phyloP scores from a whole-genome alignment of 371 early-diverging fungal genomes.

The Saksenaea vasiformis region DNA sequence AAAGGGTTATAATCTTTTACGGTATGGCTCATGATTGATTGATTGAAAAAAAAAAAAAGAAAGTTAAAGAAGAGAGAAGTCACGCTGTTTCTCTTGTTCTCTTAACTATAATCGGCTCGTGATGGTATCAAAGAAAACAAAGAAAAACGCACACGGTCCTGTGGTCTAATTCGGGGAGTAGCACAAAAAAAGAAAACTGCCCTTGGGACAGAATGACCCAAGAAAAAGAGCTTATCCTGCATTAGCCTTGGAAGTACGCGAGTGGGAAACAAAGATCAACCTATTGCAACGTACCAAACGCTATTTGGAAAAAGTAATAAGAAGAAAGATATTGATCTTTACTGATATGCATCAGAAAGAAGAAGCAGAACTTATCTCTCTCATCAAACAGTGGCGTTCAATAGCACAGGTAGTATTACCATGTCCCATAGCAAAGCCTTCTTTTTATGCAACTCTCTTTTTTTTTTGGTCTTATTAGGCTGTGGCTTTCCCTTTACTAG shows the following conservation, averaged over 20 bases:
- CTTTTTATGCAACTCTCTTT: neutral
- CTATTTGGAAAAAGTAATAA: conserved; percentile 9
- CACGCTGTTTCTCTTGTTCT: neutral
- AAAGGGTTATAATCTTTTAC: neutral
- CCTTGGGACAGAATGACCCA: neutral
- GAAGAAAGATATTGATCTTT: neutral
- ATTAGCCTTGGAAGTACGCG: neutral
- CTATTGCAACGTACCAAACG: conserved; percentile 1
- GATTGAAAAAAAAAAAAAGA: neutral
- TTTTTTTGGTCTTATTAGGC: neutral
- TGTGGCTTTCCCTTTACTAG: neutral
- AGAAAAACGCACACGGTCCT: neutral
- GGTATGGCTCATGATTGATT: no score
- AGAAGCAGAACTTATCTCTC: conserved; percentile 8
- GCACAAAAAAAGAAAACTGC: neutral
- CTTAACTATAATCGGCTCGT: neutral
- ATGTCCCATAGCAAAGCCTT: neutral
- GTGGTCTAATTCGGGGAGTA: neutral
- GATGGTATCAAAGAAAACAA: neutral
- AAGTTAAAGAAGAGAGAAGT: neutral
- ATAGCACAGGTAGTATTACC: conserved; percentile 15
- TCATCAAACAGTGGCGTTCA: conserved; percentile 14
- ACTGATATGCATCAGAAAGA: conserved; percentile 4
- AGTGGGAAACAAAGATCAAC: conserved; percentile 9
- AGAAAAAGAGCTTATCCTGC: neutral